A percentile compares a stretch with the other conserved stretches of the same genome.
Conservation (phyloP, 176 grass and related monocot genomes). For the Carex scoparia region DNA sequence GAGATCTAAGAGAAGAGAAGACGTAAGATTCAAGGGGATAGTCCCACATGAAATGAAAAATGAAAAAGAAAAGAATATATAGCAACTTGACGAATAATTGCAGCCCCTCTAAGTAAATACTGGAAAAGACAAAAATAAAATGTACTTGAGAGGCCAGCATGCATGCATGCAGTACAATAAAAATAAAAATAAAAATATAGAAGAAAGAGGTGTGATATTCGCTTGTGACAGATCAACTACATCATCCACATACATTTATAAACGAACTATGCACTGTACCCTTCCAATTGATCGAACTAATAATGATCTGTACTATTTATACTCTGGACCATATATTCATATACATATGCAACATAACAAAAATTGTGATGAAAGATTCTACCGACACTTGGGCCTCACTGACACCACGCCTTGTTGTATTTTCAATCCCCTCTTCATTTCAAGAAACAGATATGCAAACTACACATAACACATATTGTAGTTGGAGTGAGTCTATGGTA, state of each 20-base stretch:
- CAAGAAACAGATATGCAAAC: neutral
- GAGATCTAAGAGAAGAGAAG: neutral
- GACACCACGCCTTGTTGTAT: neutral
- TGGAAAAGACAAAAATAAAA: neutral
- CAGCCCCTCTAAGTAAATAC: neutral
- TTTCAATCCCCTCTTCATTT: neutral
- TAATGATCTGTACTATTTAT: neutral
- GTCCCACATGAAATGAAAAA: neutral
- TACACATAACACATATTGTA: too few relatives aligned
- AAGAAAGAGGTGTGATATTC: neutral
- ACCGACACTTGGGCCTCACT: conserved; percentile 8
- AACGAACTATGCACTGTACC: neutral
- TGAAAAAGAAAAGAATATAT: neutral
- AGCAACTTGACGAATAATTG: conserved; percentile 15
- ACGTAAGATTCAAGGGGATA: neutral
- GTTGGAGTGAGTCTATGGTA: too few relatives aligned
- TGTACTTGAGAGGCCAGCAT: neutral
- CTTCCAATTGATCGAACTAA: neutral
- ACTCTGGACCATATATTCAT: neutral
- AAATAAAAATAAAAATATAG: neutral
- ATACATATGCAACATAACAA: conserved; percentile 3
- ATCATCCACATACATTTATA: neutral
- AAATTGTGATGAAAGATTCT: conserved; percentile 14
- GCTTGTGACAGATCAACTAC: neutral
- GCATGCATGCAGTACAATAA: neutral